Evolutionary conservation across 495 filamentous ascomycete species (phyloP), one percentile per base, ranked within the genome.

Genomic region (Penicillium paradoxum): DNA sequence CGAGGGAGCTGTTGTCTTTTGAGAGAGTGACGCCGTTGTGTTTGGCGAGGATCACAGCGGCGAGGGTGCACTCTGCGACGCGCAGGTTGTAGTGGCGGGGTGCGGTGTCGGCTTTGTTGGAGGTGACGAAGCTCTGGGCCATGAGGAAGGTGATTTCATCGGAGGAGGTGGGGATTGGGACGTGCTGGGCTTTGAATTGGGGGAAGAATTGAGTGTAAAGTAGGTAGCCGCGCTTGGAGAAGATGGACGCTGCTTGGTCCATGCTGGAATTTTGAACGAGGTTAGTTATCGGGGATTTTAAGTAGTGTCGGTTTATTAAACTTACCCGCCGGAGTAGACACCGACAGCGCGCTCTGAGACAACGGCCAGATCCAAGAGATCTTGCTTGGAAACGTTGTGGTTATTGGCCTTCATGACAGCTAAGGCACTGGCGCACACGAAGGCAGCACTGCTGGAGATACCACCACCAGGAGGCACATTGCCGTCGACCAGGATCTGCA

Each of bases 171-270:
- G 95, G 93, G 68, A 98, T 91, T n/a, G 83, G 74, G 38, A 97
- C 84, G 15, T 90, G 84, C 32, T 83, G 75, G 21, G 82, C 91
- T 25, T 76, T 73, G 41, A 97, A 84, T n/a, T 72, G 73, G 3
- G 95, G 93, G 48, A 81, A 83, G 76, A 98, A 97, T 39, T 85
- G 88, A 49, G 96, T 92, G 65, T 93, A 90, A 32, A 96, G 80
- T 21, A 93, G 89, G 49, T 84, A 90, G 49, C 89, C 93, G 45
- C 83, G 81, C 59, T 86, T 74, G 2, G 89, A 89, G 69, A 98
- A 93, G 54, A 98, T 91, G 4, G 91, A 96, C 22, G 93, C 93
- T n/a, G 90, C 86, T 72, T 98, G 95, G 67, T 98, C 93, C 93
- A 98, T 97, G 21, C 72, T 75, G 17, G 5, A 34, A 22, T 39